Percentiles rank a stretch among this genome's conserved stretches.
Conservation (phyloP, 75 land plant species). For the Larix kaempferi region DNA sequence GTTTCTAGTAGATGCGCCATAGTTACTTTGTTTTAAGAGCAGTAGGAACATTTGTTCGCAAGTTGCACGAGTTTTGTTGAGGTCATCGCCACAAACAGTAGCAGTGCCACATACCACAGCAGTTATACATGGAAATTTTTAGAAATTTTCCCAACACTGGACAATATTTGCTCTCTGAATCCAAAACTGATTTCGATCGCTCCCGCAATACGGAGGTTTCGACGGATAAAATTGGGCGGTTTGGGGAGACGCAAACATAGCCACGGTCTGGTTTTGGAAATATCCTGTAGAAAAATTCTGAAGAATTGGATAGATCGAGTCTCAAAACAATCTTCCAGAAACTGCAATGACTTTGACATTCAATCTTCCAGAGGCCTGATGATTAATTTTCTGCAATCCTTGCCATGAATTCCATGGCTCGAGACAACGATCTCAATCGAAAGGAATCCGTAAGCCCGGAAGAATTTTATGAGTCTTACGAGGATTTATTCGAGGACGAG, state of each 20-base stretch:
- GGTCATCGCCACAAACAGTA: no score
- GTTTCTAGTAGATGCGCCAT: no score
- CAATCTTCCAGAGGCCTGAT: background rate
- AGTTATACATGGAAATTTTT: no score
- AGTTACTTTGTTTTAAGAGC: no score
- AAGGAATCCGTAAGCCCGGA: constrained; percentile 1
- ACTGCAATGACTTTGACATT: background rate
- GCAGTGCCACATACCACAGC: no score
- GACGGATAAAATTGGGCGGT: background rate
- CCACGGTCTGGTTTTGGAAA: background rate
- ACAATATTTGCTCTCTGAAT: no score
- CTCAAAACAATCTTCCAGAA: background rate
- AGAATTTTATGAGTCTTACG: constrained; percentile 7
- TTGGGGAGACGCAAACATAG: no score
- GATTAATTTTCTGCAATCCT: background rate
- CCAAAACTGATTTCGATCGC: no score
- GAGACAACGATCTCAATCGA: background rate
- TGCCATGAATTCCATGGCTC: background rate
- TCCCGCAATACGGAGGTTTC: background rate
- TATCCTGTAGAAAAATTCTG: background rate
- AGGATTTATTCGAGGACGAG: constrained; percentile 6
- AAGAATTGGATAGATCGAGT: background rate
- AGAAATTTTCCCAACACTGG: no score
- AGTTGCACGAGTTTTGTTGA: no score
- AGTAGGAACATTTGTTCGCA: no score